Evolutionary conservation across 192 early-diverging fungal species (phyloP).

Genomic region (Coemansia reversa): DNA sequence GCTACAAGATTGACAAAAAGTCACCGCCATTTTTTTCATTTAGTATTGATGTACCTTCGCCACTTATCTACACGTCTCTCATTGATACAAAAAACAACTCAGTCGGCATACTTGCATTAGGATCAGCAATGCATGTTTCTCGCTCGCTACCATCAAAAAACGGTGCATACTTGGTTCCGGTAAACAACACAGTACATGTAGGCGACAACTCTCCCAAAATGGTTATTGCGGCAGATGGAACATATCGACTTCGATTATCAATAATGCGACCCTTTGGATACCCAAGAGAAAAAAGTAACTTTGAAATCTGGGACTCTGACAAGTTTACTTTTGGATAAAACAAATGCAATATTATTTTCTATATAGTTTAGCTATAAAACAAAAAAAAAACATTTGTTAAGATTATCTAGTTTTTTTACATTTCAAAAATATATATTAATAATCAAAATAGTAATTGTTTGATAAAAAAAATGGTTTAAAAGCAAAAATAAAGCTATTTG

Average conservation of each 20-base stretch:
- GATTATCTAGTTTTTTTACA: too few species aligned
- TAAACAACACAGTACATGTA: not conserved
- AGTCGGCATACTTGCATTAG: not conserved
- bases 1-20: not conserved
- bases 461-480: too few species aligned
- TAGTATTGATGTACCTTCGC: constrained; percentile 1
- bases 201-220: not conserved
- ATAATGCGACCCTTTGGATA: constrained; percentile 9
- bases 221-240: not conserved
- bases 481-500: too few species aligned
- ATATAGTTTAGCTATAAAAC: not conserved
- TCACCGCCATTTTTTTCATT: not conserved
- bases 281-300: not conserved
- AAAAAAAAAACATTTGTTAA: too few species aligned
- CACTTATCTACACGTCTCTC: not conserved
- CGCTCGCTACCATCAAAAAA: too few species aligned
- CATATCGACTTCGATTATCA: not conserved
- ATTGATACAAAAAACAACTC: not conserved
- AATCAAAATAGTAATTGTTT: too few species aligned
- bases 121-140: too few species aligned
- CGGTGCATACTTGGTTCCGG: too few species aligned
- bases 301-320: not conserved
- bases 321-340: not conserved
- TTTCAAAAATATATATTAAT: too few species aligned
- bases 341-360: not conserved